Evolutionary conservation across 1,284 basidiomycete genomes (phyloP), one percentile per base, ranked within the genome.

Genomic region (Ustilago tritici): DNA sequence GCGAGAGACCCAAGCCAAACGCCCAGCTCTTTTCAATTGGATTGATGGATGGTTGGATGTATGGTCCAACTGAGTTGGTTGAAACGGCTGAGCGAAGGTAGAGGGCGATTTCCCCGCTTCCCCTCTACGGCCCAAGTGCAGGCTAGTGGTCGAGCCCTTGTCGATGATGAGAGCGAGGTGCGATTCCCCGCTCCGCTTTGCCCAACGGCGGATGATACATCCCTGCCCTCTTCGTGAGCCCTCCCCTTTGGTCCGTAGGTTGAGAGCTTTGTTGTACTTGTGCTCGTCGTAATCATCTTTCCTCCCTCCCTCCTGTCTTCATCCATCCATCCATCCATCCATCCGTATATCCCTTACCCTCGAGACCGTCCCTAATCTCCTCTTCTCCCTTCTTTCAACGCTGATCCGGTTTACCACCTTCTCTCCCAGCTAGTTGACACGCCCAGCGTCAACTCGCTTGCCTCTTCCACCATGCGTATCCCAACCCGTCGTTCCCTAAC

Each of bases 401-500:
- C 23, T 28, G 23, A 28, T 28, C 23, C 23, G 23, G 23, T 28
- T 28, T 28, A 28, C 15, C 40, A 41, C 14, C 43, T n/a, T 38
- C 36, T 38, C 9, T 38, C 36, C 36, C 36, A 12, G 36, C 36
- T 38, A 38, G 36, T 38, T 38, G 9, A 38, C 36, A 38, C 38
- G 35, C 35, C 17, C 3, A 14, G 28, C 19, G 32, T 23, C 12
- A 34, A 41, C 3, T 9, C 49, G 11, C 38, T 40, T 17, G 38
- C 15, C 40, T 14, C 23, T 8, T 31, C n/a, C 63, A 70, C n/a
- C 34, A 85, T 85, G 84, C 83, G 75, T 54, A 66, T 84, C 12
- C 84, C 84, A 19, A 55, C 64, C 31, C 77, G 84, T 34, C 79
- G 80, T 23, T 79, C 82, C 28, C 73, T 82, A 10, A 68, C 79